phyloP scores from a whole-genome alignment of 1,139 yeast species.

The Scheffersomyces titani region DNA sequence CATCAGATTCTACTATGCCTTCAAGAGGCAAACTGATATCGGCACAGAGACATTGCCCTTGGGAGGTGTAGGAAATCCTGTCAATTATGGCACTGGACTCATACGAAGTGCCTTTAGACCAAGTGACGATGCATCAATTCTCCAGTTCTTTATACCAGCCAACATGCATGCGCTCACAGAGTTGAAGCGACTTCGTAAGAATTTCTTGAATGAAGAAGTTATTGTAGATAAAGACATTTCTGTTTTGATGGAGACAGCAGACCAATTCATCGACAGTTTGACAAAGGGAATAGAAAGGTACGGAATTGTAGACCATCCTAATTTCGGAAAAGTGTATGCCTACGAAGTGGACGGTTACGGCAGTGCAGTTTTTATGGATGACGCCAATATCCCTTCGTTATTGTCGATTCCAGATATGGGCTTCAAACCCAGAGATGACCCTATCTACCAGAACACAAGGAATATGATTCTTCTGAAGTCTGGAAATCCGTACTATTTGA shows the following conservation, averaged over 20 bases:
- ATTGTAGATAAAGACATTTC: slow-evolving; percentile 10
- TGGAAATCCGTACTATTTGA: slow-evolving; percentile 78
- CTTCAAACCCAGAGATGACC: slow-evolving; percentile 51
- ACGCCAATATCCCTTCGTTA: slow-evolving; percentile 85
- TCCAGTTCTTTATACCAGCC: slow-evolving; percentile 83
- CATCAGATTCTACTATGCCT: slow-evolving; percentile 55
- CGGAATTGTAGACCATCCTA: slow-evolving; percentile 68
- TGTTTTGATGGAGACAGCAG: slow-evolving; percentile 19
- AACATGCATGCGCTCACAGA: slow-evolving; percentile 78
- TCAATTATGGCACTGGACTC: slow-evolving; percentile 67
- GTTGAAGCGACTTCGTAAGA: slow-evolving; percentile 34
- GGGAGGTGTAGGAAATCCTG: slow-evolving; percentile 83
- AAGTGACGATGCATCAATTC: slow-evolving; percentile 83
- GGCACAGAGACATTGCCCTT: slow-evolving; percentile 83
- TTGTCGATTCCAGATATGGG: slow-evolving; percentile 83
- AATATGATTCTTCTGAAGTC: slow-evolving; percentile 66
- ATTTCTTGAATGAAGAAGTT: slow-evolving; percentile 16
- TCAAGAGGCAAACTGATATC: slow-evolving; percentile 70
- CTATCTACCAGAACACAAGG: slow-evolving; percentile 75
- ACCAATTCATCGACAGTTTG: slow-evolving; percentile 44
- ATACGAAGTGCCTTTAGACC: slow-evolving; percentile 89
- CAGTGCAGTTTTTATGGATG: slow-evolving; percentile 75
- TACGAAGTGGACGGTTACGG: slow-evolving; percentile 92
- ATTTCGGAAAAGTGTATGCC: slow-evolving; percentile 77
- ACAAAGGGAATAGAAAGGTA: slow-evolving; percentile 58